phyloP scores from a whole-genome alignment of 208 protist genomes.

The Acanthamoeba castellanii region DNA sequence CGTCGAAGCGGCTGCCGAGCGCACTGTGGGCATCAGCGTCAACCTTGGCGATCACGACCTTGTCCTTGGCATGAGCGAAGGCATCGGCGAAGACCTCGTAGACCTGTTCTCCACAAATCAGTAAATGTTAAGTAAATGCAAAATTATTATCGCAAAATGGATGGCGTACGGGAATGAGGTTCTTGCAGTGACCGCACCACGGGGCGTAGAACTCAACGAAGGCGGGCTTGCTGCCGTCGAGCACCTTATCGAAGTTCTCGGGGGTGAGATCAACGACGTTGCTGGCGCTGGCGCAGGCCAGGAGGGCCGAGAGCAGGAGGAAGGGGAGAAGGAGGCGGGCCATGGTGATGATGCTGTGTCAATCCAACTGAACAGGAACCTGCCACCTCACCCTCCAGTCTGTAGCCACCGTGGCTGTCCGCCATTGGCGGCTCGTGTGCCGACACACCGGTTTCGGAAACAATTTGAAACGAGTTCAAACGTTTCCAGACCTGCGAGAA shows the following conservation, averaged over 20 bases:
- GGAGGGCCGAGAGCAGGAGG: neutral
- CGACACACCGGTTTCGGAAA: neutral
- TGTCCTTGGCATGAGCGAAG: conserved; percentile 29
- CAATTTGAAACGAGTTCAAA: neutral
- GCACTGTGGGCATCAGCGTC: conserved; percentile 86
- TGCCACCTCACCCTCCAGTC: neutral
- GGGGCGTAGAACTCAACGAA: conserved; percentile 97
- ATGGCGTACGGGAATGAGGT: conserved; percentile 91
- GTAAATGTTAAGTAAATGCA: neutral
- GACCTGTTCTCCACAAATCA: neutral
- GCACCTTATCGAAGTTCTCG: conserved; percentile 81
- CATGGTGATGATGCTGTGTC: neutral
- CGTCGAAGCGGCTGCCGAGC: conserved; percentile 26
- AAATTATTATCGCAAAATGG: neutral
- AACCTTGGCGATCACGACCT: conserved; percentile 85
- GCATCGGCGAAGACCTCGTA: conserved; percentile 79
- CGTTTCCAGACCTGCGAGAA: neutral
- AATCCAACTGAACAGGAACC: neutral
- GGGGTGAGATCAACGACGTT: conserved; percentile 81
- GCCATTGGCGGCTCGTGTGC: conserved; percentile 26
- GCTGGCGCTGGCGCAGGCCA: conserved; percentile 73
- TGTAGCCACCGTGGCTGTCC: conserved; percentile 72
- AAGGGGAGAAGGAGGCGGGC: neutral
- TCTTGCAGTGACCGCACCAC: conserved; percentile 98
- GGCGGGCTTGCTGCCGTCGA: conserved; percentile 93